Evolutionary conservation across 306 rosid genomes (phyloP).

Genomic region (Cucumis hystrix): DNA sequence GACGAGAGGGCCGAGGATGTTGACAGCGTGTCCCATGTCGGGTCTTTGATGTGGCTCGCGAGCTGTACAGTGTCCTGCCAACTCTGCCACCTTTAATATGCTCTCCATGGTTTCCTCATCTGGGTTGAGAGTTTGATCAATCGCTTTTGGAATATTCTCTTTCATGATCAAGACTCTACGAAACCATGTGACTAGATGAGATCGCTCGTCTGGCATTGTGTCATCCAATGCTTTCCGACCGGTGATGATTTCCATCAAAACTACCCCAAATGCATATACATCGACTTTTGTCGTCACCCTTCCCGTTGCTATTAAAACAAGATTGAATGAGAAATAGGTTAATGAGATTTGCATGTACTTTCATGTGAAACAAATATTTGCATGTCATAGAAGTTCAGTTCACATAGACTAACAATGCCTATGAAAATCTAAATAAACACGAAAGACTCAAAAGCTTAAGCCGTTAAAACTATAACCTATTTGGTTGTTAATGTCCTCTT

Average conservation of each 20-base stretch:
- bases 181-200: slow-evolving; percentile 87
- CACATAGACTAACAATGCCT: not conserved
- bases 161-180: slow-evolving; percentile 60
- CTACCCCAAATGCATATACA: slow-evolving; percentile 81
- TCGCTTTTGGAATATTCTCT: slow-evolving; percentile 78
- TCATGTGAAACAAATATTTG: not conserved
- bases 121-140: slow-evolving; percentile 57
- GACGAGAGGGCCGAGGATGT: slow-evolving; percentile 61
- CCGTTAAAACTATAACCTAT: not conserved
- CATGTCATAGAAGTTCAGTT: not conserved
- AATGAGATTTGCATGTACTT: not conserved
- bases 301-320: slow-evolving; percentile 55
- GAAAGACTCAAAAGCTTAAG: not conserved
- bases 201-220: slow-evolving; percentile 57
- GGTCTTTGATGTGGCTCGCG: slow-evolving; percentile 90
- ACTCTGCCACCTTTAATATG: slow-evolving; percentile 70
- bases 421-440: not conserved
- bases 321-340: not conserved
- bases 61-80: slow-evolving; percentile 80
- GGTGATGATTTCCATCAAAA: slow-evolving; percentile 69
- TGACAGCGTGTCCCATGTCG: slow-evolving; percentile 85
- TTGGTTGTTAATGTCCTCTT: not conserved
- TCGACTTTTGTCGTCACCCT: slow-evolving; percentile 94
- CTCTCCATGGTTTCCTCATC: slow-evolving; percentile 87
- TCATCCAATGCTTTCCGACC: slow-evolving; percentile 79